phyloP scores from a whole-genome alignment of 1,139 yeast species.

The Pneumocystis canis region DNA sequence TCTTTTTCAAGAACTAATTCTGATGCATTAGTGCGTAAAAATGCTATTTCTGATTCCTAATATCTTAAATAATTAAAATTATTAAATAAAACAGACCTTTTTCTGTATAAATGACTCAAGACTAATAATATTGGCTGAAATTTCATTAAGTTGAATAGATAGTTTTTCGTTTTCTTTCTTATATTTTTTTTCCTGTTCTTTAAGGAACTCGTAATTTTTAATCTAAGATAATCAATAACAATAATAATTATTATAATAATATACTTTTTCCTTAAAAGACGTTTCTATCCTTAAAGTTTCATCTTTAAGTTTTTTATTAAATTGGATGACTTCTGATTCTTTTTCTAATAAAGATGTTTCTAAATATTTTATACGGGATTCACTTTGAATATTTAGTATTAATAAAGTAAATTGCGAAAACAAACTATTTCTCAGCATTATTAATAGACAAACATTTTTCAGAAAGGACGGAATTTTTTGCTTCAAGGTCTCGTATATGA shows the following conservation, averaged over 20 bases:
- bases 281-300: background rate
- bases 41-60: background rate
- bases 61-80: background rate
- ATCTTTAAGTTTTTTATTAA: background rate
- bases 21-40: background rate
- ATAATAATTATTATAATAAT: background rate
- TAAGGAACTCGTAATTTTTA: background rate
- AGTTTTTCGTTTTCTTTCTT: background rate
- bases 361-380: background rate
- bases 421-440: background rate
- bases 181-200: background rate
- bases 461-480: background rate
- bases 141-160: background rate
- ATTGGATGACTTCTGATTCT: background rate
- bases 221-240: background rate
- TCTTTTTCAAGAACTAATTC: background rate
- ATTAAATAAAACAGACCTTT: background rate
- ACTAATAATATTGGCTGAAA: background rate
- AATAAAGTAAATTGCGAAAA: background rate
- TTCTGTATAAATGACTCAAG: background rate
- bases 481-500: background rate
- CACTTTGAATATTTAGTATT: background rate
- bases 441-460: background rate
- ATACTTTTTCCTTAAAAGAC: background rate
- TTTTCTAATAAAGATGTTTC: background rate